Evolutionary conservation across 208 protist genomes (phyloP).

Genomic region (Wallacemonas sp.): DNA sequence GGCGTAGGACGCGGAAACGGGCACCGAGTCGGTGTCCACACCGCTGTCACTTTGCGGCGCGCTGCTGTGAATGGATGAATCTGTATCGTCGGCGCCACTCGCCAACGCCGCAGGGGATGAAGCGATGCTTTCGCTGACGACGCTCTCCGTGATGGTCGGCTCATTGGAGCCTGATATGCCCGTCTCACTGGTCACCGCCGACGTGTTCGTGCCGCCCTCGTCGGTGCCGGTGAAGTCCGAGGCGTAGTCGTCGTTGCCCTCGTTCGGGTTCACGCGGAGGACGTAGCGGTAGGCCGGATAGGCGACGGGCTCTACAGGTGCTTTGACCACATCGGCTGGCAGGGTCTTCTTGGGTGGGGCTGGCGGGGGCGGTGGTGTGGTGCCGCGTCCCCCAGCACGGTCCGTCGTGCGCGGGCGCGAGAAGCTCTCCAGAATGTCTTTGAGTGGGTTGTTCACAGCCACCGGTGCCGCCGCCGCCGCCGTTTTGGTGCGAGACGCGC

Average conservation of each 20-base stretch:
- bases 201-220: too few relatives aligned
- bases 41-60: too few relatives aligned
- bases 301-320: conserved; percentile 40
- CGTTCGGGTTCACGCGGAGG: conserved; percentile 7
- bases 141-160: neutral
- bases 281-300: conserved; percentile 55
- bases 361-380: neutral
- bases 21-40: too few relatives aligned
- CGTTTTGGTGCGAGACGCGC: neutral
- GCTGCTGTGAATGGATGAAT: too few relatives aligned
- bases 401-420: conserved; percentile 28
- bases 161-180: neutral
- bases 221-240: too few relatives aligned
- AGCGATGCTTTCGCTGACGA: too few relatives aligned
- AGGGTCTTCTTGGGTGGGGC: conserved; percentile 13
- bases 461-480: conserved; percentile 10
- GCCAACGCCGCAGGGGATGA: too few relatives aligned
- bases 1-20: too few relatives aligned
- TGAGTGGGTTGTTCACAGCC: conserved; percentile 18
- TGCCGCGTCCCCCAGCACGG: neutral
- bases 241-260: neutral
- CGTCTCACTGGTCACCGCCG: neutral
- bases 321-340: conserved; percentile 33
- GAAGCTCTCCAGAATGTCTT: conserved; percentile 55
- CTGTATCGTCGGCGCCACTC: too few relatives aligned